These are phyloP conservation scores for Candida smagusa DNA, from an alignment of 1,139 yeast genomes.

Conservation along the genomic window DNA sequence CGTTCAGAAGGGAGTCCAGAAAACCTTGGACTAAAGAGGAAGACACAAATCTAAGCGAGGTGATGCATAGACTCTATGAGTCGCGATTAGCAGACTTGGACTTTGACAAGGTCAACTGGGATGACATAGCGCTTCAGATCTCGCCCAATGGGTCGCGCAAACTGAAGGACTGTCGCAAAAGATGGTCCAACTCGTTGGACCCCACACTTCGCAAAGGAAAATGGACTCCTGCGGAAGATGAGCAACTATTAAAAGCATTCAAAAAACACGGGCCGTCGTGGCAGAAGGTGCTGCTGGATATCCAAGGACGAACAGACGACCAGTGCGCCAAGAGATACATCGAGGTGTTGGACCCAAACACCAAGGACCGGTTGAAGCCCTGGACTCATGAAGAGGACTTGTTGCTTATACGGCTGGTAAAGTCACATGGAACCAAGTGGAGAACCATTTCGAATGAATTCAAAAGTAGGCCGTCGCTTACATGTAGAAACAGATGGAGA, in stretches of 20 bases:
- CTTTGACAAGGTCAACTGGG: conserved; percentile 61
- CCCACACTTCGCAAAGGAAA: conserved; percentile 79
- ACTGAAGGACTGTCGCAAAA: conserved; percentile 66
- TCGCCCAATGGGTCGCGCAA: conserved; percentile 41
- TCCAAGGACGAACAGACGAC: conserved; percentile 87
- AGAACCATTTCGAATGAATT: conserved; percentile 70
- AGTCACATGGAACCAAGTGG: conserved; percentile 87
- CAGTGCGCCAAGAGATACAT: conserved; percentile 91
- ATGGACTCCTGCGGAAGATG: conserved; percentile 89
- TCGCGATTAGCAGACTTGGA: conserved; percentile 22
- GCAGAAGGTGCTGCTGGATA: conserved; percentile 76
- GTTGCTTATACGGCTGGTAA: conserved; percentile 60
- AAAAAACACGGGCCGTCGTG: conserved; percentile 74
- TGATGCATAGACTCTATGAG: conserved; percentile 30
- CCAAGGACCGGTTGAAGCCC: conserved; percentile 71
- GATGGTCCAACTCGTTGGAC: conserved; percentile 80
- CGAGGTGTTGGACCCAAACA: conserved; percentile 82
- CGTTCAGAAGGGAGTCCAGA: conserved; percentile 59
- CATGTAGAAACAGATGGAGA: conserved; percentile 92
- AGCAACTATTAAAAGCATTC: conserved; percentile 58
- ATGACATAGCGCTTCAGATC: conserved; percentile 48
- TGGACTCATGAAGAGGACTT: conserved; percentile 84
- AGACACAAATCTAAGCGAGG: conserved; percentile 43
- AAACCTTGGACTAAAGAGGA: conserved; percentile 70
- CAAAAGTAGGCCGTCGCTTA: conserved; percentile 79